Evolutionary conservation across 257 asterid genomes (phyloP), one percentile per base, ranked within the genome.

Genomic region (Przewalskia tangutica): DNA sequence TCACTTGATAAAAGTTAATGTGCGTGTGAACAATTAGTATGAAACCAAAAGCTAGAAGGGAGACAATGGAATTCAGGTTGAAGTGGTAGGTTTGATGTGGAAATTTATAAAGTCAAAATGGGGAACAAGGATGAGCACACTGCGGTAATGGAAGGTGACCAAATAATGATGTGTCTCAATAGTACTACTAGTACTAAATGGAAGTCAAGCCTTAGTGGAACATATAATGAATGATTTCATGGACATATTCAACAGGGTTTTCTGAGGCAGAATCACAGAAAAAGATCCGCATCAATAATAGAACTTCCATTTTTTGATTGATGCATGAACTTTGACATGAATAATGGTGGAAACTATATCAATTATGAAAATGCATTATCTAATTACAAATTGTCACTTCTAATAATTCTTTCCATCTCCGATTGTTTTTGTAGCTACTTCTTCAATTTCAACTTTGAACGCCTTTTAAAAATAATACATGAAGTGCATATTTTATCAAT

Each of bases 111-210:
- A 83, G 89, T 86, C 91, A 88, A 85, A 81, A 80, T 81, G 83
- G 83, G 83, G 55, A 44, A 20, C 59, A 51, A 42, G 62, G 59
- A 70, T 81, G 83, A 46, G 55, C 82, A 60, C 51, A 81, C 13
- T 77, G 64, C 58, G 82, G 54, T 76, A 83, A 87, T 83, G 87
- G 87, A 77, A 85, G 36, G 58, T 86, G 88, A 89, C 85, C 77
- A 67, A 60, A 79, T 67, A 82, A 77, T 84, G 81, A 83, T 79
- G 87, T 70, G 81, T 73, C 79, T 73, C 79, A 38, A 7, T 16
- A 20, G n/a, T 62, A 62, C 7, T 62, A 62, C 7, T 62, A 62
- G 53, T 71, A 46, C 10, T 34, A 65, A 36, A 36, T 36, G 16
- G 11, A 73, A 73, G 79, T 23, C 79, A 48, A 73, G 79, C 60